Evolutionary conservation across 78 protist genomes (phyloP).

Genomic region (Bigelowiella natans): DNA sequence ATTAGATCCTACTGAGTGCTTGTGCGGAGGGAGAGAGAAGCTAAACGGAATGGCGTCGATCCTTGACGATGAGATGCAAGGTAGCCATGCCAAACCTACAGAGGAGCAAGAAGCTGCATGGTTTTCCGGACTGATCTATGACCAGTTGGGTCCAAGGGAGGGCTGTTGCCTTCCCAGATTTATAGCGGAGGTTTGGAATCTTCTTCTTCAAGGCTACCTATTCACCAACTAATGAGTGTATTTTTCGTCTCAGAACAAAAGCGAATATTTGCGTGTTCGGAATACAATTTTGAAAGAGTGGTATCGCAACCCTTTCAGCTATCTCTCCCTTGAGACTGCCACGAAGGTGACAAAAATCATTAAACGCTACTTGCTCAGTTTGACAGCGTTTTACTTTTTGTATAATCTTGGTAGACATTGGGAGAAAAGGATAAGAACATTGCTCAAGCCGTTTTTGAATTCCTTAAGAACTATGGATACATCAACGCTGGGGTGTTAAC

Average conservation of each 20-base stretch:
- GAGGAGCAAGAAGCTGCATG: not conserved
- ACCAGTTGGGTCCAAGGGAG: not conserved
- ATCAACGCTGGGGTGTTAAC: slow-evolving; percentile 8
- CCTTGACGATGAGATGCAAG: no score
- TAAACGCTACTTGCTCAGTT: not conserved
- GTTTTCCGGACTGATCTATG: not conserved
- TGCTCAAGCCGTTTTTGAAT: not conserved
- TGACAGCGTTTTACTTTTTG: not conserved
- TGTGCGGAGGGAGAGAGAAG: no score
- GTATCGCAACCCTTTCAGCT: not conserved
- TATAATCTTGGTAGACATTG: not conserved
- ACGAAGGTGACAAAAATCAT: not conserved
- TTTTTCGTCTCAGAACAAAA: not conserved
- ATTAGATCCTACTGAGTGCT: no score
- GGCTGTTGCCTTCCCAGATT: not conserved
- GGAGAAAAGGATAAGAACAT: not conserved
- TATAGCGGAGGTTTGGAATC: not conserved
- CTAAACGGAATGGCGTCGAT: no score
- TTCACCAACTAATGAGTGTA: not conserved
- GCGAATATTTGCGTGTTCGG: not conserved
- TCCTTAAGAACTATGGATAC: slow-evolving; percentile 13
- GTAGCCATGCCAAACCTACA: no score
- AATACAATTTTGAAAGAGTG: not conserved
- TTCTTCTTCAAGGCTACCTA: not conserved
- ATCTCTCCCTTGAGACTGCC: not conserved